Conservation (phyloP, 768 basidiomycete species). For the Lactarius quietus region DNA sequence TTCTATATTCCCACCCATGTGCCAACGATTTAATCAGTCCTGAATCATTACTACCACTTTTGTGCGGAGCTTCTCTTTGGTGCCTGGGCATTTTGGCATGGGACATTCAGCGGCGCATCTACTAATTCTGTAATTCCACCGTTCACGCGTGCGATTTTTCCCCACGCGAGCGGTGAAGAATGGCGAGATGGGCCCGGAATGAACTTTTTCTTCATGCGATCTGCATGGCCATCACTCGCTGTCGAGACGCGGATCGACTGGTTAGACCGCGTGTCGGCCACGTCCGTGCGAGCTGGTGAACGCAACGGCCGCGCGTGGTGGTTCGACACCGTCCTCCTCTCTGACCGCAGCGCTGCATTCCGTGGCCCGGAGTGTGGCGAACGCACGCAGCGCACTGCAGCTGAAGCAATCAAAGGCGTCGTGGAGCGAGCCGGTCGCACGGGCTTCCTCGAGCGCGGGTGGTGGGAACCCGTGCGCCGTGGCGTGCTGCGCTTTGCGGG, state of each 20-base stretch:
- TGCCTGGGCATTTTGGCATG: constrained; percentile 69
- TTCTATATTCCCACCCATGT: not conserved
- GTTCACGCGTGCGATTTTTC: constrained; percentile 67
- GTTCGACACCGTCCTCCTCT: constrained; percentile 64
- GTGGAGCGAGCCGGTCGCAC: constrained; percentile 42
- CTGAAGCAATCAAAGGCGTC: constrained; percentile 48
- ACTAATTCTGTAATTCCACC: constrained; percentile 23
- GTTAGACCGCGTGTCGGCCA: constrained; percentile 51
- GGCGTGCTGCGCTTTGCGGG: constrained; percentile 69
- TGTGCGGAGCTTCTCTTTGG: constrained; percentile 80
- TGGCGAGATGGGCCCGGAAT: constrained; percentile 80
- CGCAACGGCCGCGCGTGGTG: constrained; percentile 50
- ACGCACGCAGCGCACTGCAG: constrained; percentile 67
- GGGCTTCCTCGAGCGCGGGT: constrained; percentile 43
- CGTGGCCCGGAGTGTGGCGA: constrained; percentile 60
- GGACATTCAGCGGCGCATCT: constrained; percentile 37
- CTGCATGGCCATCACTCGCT: constrained; percentile 65
- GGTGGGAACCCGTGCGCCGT: constrained; percentile 76
- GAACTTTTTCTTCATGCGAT: constrained; percentile 72
- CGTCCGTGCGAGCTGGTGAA: constrained; percentile 17
- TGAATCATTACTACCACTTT: constrained; percentile 87
- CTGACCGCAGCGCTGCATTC: constrained; percentile 76
- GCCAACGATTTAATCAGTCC: constrained; percentile 37
- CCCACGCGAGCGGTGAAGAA: constrained; percentile 51
- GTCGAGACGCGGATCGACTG: constrained; percentile 72